These are phyloP conservation scores for Aeschynomene evenia DNA, from an alignment of 306 rosid genomes.

Conservation along the genomic window DNA sequence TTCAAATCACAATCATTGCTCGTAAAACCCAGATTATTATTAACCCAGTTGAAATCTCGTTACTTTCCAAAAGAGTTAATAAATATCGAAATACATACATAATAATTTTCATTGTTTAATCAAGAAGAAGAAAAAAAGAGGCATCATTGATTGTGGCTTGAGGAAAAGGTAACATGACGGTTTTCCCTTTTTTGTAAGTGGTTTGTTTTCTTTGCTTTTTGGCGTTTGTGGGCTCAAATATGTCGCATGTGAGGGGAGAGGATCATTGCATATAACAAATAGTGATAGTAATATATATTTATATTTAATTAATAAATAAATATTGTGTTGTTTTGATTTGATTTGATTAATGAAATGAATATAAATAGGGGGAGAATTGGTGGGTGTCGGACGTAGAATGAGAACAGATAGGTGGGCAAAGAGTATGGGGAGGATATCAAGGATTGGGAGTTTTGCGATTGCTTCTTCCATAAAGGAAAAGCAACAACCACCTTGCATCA, in stretches of 20 bases:
- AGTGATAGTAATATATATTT: background rate
- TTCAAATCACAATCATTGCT: background rate
- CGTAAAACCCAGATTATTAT: background rate
- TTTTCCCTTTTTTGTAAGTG: background rate
- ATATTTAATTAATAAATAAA: background rate
- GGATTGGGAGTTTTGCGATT: conserved; percentile 78
- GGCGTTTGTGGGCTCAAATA: background rate
- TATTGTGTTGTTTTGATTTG: background rate
- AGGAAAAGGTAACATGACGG: background rate
- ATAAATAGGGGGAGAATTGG: background rate
- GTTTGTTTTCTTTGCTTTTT: background rate
- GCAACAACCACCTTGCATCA: conserved; percentile 70
- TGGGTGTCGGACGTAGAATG: conserved; percentile 43
- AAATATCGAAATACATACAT: background rate
- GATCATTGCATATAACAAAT: background rate
- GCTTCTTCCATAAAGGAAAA: conserved; percentile 69
- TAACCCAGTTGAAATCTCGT: background rate
- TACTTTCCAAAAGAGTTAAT: background rate
- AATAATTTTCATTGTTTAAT: background rate
- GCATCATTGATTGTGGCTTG: background rate
- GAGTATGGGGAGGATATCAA: conserved; percentile 70
- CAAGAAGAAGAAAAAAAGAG: background rate
- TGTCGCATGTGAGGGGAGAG: background rate
- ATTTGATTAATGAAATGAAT: too few species aligned
- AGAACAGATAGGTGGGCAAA: conserved; percentile 47